Base-by-base conservation (phyloP, 768 basidiomycete species). In the Saitozyma sp. region DNA sequence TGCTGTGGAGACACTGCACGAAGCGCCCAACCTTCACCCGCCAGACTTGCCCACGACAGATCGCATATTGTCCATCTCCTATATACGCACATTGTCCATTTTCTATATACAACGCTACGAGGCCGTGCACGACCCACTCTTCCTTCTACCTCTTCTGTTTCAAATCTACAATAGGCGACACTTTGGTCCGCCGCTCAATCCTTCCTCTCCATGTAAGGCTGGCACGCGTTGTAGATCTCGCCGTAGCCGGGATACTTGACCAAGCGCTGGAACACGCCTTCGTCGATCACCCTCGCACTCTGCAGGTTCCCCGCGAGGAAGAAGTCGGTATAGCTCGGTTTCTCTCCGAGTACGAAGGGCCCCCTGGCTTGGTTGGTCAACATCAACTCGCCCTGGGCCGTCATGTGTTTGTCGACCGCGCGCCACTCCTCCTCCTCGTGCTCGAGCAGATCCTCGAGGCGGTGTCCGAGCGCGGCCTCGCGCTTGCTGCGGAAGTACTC, bases 241-340 rank as follows among this genome's bases (percentile, higher is more conserved):
- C 20, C 51, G 13, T 52, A 29, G 3, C 51, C 51, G 13, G 16
- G 51, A 7, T 38, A 52, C 17, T 5, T 38, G 11, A 17, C 8
- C 13, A 52, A 11, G 3, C 38, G 17, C 17, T 52, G 11, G 16
- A 14, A 52, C 13, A 38, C 38, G 17, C 11, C 51, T 3, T 52
- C 11, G 19, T 52, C 17, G 13, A 52, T 38, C 51, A 52, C 38
- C 38, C 51, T 14, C 11, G 19, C 19, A 10, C 13, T 11, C 20
- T 52, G 17, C 51, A 52, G 20, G 17, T 10, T 19, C 11, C 51
- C 51, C 38, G 51, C 51, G 19, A 52, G 17, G 51, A 29, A 16
- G 51, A 52, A 52, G 20, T 52, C 51, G 17, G 51, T 29, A 7
- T 19, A 52, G 13, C 16, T 52, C 13, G 51, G 51, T 13, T 52